Conservation (phyloP, 1,284 basidiomycete genomes). For the Caloboletus inedulis region DNA sequence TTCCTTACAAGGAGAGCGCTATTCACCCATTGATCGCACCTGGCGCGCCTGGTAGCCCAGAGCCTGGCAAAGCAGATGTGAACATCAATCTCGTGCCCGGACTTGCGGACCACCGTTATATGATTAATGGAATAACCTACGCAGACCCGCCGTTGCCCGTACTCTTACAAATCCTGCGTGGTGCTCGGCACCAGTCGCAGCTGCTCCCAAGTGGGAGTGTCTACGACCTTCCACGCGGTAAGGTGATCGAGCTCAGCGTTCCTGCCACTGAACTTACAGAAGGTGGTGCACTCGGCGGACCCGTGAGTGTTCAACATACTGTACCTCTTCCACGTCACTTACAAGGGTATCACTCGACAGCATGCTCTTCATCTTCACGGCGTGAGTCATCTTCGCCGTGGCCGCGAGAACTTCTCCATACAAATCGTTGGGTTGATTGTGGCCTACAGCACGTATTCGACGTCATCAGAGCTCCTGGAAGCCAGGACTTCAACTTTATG, state of each 20-base stretch:
- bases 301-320: constrained; percentile 27
- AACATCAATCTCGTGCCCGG: constrained; percentile 36
- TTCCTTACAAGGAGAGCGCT: constrained; percentile 37
- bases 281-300: constrained; percentile 28
- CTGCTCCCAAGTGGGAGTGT: constrained; percentile 40
- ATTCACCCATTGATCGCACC: constrained; percentile 37
- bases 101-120: constrained; percentile 16
- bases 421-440: neutral
- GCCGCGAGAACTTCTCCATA: neutral
- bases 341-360: constrained; percentile 8
- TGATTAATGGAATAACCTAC: constrained; percentile 29
- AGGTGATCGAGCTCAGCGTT: constrained; percentile 37
- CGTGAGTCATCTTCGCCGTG: constrained; percentile 11
- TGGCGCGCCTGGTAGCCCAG: constrained; percentile 38
- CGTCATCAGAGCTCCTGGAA: constrained; percentile 24
- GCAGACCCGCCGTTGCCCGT: constrained; percentile 32
- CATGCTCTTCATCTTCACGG: constrained; percentile 33
- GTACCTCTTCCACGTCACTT: neutral
- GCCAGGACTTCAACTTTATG: constrained; percentile 22
- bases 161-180: constrained; percentile 45
- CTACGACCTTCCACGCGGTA: constrained; percentile 33
- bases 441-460: constrained; percentile 36
- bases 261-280: constrained; percentile 19
- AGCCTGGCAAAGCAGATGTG: constrained; percentile 40
- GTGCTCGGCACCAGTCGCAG: constrained; percentile 35